Evolutionary conservation across 768 basidiomycete species (phyloP).

Genomic region (Hericium rajendrae): DNA sequence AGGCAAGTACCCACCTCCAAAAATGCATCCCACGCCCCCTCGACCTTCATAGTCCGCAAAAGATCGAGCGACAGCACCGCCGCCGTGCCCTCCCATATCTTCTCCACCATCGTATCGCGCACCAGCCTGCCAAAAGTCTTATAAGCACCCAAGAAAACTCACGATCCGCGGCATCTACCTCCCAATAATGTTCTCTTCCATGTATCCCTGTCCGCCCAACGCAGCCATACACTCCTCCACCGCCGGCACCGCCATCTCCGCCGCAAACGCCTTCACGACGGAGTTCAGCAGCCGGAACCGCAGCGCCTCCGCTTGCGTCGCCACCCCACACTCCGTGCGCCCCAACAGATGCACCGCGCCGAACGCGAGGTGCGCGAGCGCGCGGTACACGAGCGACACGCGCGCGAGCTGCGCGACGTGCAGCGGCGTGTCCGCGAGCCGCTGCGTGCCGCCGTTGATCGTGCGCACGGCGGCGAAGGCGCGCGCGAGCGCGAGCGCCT

Average conservation of each 20-base stretch:
- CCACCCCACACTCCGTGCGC: slow-evolving; percentile 46
- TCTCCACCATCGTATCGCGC: slow-evolving; percentile 64
- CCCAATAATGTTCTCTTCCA: slow-evolving; percentile 73
- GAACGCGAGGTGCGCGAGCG: slow-evolving; percentile 53
- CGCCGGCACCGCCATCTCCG: slow-evolving; percentile 50
- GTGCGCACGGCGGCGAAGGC: slow-evolving; percentile 52
- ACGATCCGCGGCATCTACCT: slow-evolving; percentile 23
- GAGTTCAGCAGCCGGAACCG: slow-evolving; percentile 60
- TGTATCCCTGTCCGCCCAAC: slow-evolving; percentile 72
- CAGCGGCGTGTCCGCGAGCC: slow-evolving; percentile 45
- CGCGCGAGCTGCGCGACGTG: slow-evolving; percentile 60
- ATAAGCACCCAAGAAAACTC: not conserved
- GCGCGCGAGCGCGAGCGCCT: slow-evolving; percentile 55
- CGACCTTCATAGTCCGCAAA: slow-evolving; percentile 41
- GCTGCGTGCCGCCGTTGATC: slow-evolving; percentile 39
- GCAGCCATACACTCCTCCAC: slow-evolving; percentile 71
- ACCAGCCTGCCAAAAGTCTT: slow-evolving; percentile 32
- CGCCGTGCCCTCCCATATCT: slow-evolving; percentile 75
- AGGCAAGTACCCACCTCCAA: slow-evolving; percentile 29
- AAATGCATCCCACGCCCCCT: slow-evolving; percentile 35
- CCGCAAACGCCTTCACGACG: slow-evolving; percentile 58
- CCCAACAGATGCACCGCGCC: slow-evolving; percentile 52
- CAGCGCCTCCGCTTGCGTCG: slow-evolving; percentile 37
- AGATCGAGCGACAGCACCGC: slow-evolving; percentile 64
- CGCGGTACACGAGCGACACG: slow-evolving; percentile 54